phyloP scores from a whole-genome alignment of 1,139 yeast genomes.

The Candida anutae region DNA sequence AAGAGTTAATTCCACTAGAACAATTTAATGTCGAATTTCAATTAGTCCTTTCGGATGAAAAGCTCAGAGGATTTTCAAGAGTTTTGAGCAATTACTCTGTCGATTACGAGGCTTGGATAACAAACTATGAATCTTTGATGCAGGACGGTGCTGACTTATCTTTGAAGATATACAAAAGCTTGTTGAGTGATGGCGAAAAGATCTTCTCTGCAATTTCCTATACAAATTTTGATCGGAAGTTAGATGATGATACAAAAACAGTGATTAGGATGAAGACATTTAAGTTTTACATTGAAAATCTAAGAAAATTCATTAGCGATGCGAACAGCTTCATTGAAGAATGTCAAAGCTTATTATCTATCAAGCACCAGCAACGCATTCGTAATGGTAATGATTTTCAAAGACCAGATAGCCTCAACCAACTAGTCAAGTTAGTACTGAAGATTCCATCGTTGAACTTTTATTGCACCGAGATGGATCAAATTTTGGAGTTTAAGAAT shows the following conservation, averaged over 20 bases:
- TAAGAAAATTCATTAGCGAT: slow-evolving; percentile 34
- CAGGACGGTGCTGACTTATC: slow-evolving; percentile 32
- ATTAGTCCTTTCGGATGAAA: slow-evolving; percentile 44
- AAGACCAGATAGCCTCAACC: slow-evolving; percentile 13
- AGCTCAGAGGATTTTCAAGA: slow-evolving; percentile 28
- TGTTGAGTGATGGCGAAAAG: slow-evolving; percentile 51
- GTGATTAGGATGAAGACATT: slow-evolving; percentile 8
- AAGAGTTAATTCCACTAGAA: slow-evolving; percentile 10
- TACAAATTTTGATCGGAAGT: slow-evolving; percentile 8
- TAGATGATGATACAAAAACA: slow-evolving; percentile 8
- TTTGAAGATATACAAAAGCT: slow-evolving; percentile 34
- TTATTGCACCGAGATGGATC: slow-evolving; percentile 52
- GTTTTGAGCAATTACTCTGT: slow-evolving; percentile 30
- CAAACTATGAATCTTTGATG: slow-evolving; percentile 30
- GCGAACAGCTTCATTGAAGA: slow-evolving; percentile 49
- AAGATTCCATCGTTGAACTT: slow-evolving; percentile 46
- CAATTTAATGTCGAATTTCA: slow-evolving; percentile 35
- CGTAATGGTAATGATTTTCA: slow-evolving; percentile 15
- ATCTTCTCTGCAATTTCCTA: slow-evolving; percentile 30
- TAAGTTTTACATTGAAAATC: slow-evolving; percentile 20
- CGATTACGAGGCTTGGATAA: slow-evolving; percentile 47
- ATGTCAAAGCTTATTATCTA: slow-evolving; percentile 45
- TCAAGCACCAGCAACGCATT: slow-evolving; percentile 46
- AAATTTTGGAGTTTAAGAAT: slow-evolving; percentile 43
- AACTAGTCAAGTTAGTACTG: slow-evolving; percentile 28